Conservation (phyloP, 345 rosid genomes). For the Aegle marmelos region DNA sequence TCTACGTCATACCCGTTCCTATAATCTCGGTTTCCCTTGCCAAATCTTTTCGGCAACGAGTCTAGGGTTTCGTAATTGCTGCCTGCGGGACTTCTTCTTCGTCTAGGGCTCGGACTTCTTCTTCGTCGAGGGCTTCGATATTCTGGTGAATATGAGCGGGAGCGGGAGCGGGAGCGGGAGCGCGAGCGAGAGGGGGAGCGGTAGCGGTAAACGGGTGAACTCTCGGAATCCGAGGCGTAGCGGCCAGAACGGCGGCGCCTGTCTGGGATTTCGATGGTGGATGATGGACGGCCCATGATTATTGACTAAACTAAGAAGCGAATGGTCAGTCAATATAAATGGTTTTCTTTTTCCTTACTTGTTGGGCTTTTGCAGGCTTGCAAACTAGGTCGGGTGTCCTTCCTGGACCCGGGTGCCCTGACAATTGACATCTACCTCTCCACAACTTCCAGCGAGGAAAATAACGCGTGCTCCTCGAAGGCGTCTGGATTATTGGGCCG, state of each 20-base stretch:
- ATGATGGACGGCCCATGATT: constrained; percentile 35
- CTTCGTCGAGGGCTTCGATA: constrained; percentile 20
- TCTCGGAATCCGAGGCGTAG: constrained; percentile 28
- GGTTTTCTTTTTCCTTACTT: background rate
- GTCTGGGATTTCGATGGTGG: constrained; percentile 28
- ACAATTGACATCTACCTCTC: too few species aligned
- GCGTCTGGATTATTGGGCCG: background rate
- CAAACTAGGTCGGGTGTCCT: background rate
- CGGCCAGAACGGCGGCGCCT: constrained; percentile 25
- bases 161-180: constrained; percentile 14
- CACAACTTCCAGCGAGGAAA: background rate
- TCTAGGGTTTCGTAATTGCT: constrained; percentile 19
- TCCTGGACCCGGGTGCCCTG: too few species aligned
- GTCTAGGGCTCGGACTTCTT: constrained; percentile 25
- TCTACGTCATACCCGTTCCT: constrained; percentile 44
- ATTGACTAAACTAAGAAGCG: background rate
- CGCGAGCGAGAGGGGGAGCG: constrained; percentile 20
- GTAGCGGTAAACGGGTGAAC: constrained; percentile 19
- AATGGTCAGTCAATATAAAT: background rate
- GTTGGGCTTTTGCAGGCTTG: background rate
- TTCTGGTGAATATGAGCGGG: constrained; percentile 23
- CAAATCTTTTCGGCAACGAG: constrained; percentile 57
- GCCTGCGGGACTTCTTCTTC: constrained; percentile 12
- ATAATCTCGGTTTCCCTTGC: constrained; percentile 50
- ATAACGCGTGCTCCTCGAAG: background rate